These are phyloP conservation scores for Amoebophrya sp. DNA, from an alignment of 169 alveolate genomes.

Conservation along the genomic window DNA sequence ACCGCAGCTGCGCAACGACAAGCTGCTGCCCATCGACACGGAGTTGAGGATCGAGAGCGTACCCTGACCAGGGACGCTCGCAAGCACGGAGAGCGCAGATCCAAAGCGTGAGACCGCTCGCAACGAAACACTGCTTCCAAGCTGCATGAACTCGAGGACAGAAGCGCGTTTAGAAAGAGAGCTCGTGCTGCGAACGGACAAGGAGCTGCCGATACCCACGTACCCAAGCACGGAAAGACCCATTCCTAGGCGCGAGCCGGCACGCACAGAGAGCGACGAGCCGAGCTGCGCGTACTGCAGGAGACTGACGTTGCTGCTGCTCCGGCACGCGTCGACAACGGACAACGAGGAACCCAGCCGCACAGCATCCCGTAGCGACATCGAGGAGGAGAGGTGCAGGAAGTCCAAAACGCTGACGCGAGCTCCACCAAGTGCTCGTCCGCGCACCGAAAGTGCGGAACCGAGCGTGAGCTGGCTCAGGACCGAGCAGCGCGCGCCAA, in stretches of 20 bases:
- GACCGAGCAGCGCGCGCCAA: neutral
- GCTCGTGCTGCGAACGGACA: conserved; percentile 26
- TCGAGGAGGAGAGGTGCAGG: neutral
- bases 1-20: conserved; percentile 22
- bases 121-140: no score
- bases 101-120: neutral
- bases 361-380: neutral
- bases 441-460: conserved; percentile 9
- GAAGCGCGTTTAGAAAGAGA: no score
- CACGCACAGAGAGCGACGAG: conserved; percentile 25
- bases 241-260: neutral
- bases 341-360: neutral
- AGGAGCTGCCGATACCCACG: neutral
- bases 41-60: conserved; percentile 5
- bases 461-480: neutral
- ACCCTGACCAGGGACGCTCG: neutral
- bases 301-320: neutral
- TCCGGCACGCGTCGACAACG: neutral
- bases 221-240: neutral
- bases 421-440: neutral
- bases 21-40: neutral
- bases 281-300: neutral
- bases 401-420: neutral
- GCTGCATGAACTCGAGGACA: no score
- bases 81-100: neutral